Percentiles rank a stretch among this genome's conserved stretches.
phyloP scores from a whole-genome alignment of 1,139 yeast genomes.

The Groenewaldozyma sp. region DNA sequence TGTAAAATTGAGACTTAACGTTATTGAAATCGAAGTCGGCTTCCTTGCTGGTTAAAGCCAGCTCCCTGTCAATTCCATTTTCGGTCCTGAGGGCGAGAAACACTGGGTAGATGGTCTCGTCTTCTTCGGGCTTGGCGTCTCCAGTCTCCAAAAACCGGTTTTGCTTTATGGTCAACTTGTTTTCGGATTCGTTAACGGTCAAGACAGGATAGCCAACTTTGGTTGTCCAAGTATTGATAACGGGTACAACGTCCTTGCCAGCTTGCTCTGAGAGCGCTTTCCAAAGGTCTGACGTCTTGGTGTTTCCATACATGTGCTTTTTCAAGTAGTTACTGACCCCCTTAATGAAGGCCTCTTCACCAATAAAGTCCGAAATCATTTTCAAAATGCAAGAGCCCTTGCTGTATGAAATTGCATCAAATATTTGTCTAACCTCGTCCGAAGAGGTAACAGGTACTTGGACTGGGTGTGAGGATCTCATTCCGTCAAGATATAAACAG shows the following conservation, averaged over 20 bases:
- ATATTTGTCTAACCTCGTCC: slow-evolving; percentile 77
- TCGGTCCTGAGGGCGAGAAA: slow-evolving; percentile 44
- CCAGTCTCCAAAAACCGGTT: slow-evolving; percentile 73
- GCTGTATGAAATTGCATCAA: slow-evolving; percentile 75
- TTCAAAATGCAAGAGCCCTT: slow-evolving; percentile 75
- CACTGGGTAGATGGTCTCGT: slow-evolving; percentile 69
- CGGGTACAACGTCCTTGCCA: slow-evolving; percentile 60
- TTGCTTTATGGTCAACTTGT: slow-evolving; percentile 48
- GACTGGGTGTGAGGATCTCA: slow-evolving; percentile 78
- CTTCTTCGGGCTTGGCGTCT: slow-evolving; percentile 66
- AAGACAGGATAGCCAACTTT: slow-evolving; percentile 80
- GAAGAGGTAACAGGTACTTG: slow-evolving; percentile 78
- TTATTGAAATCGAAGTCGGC: slow-evolving; percentile 21
- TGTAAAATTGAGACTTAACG: slow-evolving; percentile 31
- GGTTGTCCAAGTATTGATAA: slow-evolving; percentile 78
- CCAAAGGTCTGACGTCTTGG: slow-evolving; percentile 77
- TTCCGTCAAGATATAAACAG: slow-evolving; percentile 62
- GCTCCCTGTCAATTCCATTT: slow-evolving; percentile 31
- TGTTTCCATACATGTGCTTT: slow-evolving; percentile 64
- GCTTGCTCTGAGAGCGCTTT: slow-evolving; percentile 60
- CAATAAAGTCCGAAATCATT: slow-evolving; percentile 70
- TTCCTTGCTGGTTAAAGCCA: slow-evolving; percentile 17
- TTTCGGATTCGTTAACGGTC: slow-evolving; percentile 42
- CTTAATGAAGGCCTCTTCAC: slow-evolving; percentile 62
- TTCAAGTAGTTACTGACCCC: slow-evolving; percentile 72